Conservation (phyloP, 1,284 basidiomycete genomes). For the Inonotus hispidus region DNA sequence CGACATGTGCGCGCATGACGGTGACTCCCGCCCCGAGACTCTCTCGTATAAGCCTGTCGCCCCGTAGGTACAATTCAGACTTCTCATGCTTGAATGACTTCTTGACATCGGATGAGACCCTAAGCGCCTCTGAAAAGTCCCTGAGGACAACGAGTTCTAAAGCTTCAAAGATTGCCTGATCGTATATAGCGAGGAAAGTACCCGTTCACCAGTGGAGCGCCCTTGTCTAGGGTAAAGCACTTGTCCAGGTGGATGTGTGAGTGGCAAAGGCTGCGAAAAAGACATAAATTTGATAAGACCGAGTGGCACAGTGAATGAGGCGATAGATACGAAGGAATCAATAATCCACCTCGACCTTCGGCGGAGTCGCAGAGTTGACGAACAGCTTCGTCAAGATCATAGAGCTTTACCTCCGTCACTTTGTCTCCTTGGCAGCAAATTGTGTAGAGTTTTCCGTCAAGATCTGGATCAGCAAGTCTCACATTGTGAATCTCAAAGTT, state of each 20-base stretch:
- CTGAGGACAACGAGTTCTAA: slow-evolving; percentile 30
- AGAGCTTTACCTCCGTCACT: too few relatives aligned
- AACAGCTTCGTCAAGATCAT: too few relatives aligned
- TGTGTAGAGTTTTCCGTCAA: not conserved
- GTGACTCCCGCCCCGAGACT: slow-evolving; percentile 57
- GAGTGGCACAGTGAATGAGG: not conserved
- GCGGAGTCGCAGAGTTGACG: too few relatives aligned
- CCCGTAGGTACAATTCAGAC: slow-evolving; percentile 46
- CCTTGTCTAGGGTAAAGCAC: slow-evolving; percentile 55
- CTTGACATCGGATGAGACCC: slow-evolving; percentile 47
- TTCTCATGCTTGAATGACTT: slow-evolving; percentile 36
- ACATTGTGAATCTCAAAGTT: slow-evolving; percentile 8
- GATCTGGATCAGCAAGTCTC: slow-evolving; percentile 1
- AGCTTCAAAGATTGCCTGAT: too few relatives aligned
- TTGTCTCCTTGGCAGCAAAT: not conserved
- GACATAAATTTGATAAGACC: not conserved
- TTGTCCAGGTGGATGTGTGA: slow-evolving; percentile 65
- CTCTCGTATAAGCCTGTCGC: slow-evolving; percentile 46
- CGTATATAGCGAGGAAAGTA: slow-evolving; percentile 22
- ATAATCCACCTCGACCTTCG: slow-evolving; percentile 7
- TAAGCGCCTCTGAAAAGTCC: slow-evolving; percentile 50
- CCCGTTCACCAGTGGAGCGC: slow-evolving; percentile 46
- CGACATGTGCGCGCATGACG: slow-evolving; percentile 60
- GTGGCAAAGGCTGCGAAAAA: slow-evolving; percentile 45
- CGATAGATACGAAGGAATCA: slow-evolving; percentile 16